Percentiles rank a stretch among this genome's conserved stretches.
phyloP scores from a whole-genome alignment of 2,329 filamentous ascomycete genomes.

The Verticillium nubilum region DNA sequence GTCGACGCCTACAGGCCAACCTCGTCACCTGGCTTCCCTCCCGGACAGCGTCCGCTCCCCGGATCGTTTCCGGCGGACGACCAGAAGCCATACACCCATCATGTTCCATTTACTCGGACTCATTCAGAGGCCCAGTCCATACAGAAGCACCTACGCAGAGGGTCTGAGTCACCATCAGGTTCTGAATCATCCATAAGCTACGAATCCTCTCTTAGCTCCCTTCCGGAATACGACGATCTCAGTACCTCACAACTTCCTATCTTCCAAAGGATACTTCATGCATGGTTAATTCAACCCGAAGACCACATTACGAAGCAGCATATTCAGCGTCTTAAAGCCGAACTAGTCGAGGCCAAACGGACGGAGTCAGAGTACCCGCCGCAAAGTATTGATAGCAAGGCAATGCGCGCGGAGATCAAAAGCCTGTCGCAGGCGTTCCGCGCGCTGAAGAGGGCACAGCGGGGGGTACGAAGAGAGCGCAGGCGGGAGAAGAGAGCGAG shows the following conservation, averaged over 20 bases:
- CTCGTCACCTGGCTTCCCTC: not conserved
- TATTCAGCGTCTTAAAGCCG: slow-evolving; percentile 32
- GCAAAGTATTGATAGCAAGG: slow-evolving; percentile 23
- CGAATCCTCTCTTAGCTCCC: slow-evolving; percentile 36
- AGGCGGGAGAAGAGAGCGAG: slow-evolving; percentile 22
- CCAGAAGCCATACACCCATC: not conserved
- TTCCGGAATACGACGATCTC: slow-evolving; percentile 48
- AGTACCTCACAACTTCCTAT: slow-evolving; percentile 41
- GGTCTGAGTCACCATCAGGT: slow-evolving; percentile 25
- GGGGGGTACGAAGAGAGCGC: slow-evolving; percentile 21
- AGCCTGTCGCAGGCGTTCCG: slow-evolving; percentile 38
- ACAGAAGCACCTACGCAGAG: slow-evolving; percentile 7
- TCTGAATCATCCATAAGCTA: slow-evolving; percentile 28
- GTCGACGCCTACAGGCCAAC: not conserved
- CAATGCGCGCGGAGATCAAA: slow-evolving; percentile 38
- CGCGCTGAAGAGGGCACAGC: slow-evolving; percentile 22
- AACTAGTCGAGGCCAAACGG: slow-evolving; percentile 23
- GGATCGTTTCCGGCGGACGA: not conserved
- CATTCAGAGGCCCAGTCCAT: not conserved
- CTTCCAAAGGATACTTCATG: slow-evolving; percentile 35
- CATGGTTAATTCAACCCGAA: slow-evolving; percentile 46
- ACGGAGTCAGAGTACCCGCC: not conserved
- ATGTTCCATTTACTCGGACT: not conserved
- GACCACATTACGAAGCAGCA: slow-evolving; percentile 40
- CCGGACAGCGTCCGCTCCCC: not conserved